Base-by-base conservation (phyloP, 2,329 filamentous ascomycete genomes). In the Penicillium olsonii region DNA sequence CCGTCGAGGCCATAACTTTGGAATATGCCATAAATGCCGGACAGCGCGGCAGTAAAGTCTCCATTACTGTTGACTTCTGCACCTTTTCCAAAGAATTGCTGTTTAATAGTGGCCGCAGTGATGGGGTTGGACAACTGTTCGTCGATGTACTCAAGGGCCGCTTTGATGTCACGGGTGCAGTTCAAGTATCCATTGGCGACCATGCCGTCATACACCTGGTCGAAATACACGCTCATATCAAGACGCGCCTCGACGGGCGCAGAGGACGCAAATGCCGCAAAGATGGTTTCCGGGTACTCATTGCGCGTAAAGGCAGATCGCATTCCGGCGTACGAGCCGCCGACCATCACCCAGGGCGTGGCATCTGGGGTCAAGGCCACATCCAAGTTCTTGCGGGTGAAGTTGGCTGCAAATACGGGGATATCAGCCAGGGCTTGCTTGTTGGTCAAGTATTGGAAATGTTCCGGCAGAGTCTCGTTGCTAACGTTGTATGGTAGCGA, bases 141-240 rank as follows among this genome's bases (percentile, higher is more conserved):
- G 55, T 82, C 79, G 37, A 82, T 77, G 54, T 78, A 78, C 20
- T 64, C 53, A 31, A 79, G 66, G 3, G 76, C 77, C 5, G 76
- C 75, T 14, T 77, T 69, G 42, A 80, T 69, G 50, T 81, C 78
- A 11, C 68, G 66, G 11, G 75, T 73, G 62, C 79, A 82, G 59
- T 79, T 80, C 3, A 66, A 66, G 29, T 73, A 70, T 50, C 78
- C 80, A 48, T 79, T 78, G 5, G 68, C 70, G 4, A 73, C 68
- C 65, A 81, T 68, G 3, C 75, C 76, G 10, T 68, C 70, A 55
- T 75, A 75, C 2, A 81, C 61, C 31, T 78, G 74, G 18, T 80
- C 77, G 44, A 70, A 80, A 57, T 80, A 81, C 18, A 71, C 63
- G n/a, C 71, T 73, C 73, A 79, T 78, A 49, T 80, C 70, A n/a